Conservation (phyloP, 73 alveolate genomes). For the Stentor roeselii region DNA sequence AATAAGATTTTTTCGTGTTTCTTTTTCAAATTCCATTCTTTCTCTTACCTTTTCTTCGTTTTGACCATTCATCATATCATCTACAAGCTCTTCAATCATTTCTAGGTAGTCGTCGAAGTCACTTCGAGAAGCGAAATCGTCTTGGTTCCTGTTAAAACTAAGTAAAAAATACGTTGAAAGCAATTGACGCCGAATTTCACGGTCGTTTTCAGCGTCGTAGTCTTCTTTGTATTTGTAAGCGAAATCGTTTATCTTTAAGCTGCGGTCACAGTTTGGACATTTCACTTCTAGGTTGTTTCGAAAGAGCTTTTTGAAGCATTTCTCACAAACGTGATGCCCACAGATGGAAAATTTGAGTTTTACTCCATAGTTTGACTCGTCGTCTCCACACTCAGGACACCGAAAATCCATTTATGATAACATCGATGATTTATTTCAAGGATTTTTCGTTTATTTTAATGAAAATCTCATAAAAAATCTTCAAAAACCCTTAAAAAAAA, state of each 20-base stretch:
- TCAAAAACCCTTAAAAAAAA: no score
- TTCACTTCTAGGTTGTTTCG: not conserved
- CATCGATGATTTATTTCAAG: no score
- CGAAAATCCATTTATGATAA: constrained; percentile 20
- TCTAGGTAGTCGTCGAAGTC: not conserved
- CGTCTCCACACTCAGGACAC: constrained; percentile 1
- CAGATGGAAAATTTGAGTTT: constrained; percentile 14
- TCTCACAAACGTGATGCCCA: constrained; percentile 20
- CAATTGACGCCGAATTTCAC: not conserved
- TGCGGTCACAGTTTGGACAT: constrained; percentile 13
- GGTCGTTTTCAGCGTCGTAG: not conserved
- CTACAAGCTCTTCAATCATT: not conserved
- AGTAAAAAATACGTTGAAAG: not conserved
- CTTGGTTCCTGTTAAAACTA: not conserved
- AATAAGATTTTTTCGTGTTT: not conserved
- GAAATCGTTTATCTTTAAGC: not conserved
- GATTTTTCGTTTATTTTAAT: no score
- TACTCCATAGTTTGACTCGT: not conserved
- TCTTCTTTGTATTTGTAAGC: constrained; percentile 10
- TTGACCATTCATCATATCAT: not conserved
- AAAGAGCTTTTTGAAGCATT: not conserved
- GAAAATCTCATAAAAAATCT: no score
- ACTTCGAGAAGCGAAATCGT: not conserved
- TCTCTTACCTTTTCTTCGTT: not conserved
- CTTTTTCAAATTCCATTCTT: not conserved